phyloP scores from a whole-genome alignment of 2,329 filamentous ascomycete species.

The Paecilomyces dactylethromorphus region DNA sequence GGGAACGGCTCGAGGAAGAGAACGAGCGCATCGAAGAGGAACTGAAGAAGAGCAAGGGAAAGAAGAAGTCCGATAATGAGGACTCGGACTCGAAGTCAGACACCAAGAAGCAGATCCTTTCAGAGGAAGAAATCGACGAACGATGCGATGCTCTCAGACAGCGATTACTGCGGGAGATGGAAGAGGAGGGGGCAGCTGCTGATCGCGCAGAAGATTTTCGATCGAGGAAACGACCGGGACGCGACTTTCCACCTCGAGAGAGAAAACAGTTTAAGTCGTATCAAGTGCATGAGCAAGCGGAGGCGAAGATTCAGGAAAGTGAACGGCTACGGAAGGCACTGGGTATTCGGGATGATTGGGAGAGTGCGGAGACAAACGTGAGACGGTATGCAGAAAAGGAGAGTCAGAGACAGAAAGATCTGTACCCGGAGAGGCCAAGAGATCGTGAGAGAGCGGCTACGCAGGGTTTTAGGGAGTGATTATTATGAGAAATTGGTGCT shows the following conservation, averaged over 20 bases:
- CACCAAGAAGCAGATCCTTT: slow-evolving; percentile 33
- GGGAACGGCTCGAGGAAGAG: slow-evolving; percentile 88
- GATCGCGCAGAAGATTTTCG: not conserved
- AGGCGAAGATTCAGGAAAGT: slow-evolving; percentile 93
- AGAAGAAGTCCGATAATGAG: slow-evolving; percentile 1
- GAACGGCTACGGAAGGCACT: slow-evolving; percentile 80
- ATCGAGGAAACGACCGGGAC: slow-evolving; percentile 4
- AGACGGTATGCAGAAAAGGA: slow-evolving; percentile 5
- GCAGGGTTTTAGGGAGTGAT: not conserved
- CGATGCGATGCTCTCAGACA: slow-evolving; percentile 61
- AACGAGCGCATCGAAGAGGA: slow-evolving; percentile 63
- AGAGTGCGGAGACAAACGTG: slow-evolving; percentile 57
- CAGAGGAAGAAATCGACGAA: slow-evolving; percentile 86
- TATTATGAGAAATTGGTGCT: not conserved
- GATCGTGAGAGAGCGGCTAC: not conserved
- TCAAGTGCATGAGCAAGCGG: slow-evolving; percentile 92
- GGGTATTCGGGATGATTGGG: slow-evolving; percentile 83
- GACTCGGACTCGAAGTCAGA: slow-evolving; percentile 13
- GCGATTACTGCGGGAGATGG: slow-evolving; percentile 54
- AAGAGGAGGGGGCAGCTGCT: slow-evolving; percentile 29
- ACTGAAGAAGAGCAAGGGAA: slow-evolving; percentile 49
- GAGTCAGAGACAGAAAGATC: slow-evolving; percentile 12
- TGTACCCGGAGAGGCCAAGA: not conserved
- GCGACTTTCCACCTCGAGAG: slow-evolving; percentile 16
- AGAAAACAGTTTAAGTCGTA: slow-evolving; percentile 68